Evolutionary conservation across 768 basidiomycete species (phyloP), one percentile per base, ranked within the genome.

Genomic region (Boletus sp.): DNA sequence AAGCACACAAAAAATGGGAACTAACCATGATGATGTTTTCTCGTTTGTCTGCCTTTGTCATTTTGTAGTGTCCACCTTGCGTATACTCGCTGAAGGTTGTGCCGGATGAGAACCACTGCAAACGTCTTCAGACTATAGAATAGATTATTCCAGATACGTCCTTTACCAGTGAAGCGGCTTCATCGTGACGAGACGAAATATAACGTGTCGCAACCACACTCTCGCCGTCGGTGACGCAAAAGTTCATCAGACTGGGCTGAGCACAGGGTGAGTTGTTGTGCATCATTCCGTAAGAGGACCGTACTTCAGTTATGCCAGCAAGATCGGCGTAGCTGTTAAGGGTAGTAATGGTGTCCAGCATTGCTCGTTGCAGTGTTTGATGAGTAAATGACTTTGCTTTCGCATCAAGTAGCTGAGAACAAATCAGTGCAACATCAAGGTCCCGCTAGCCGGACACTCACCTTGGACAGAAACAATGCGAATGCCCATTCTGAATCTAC

Each of bases 401-500:
- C 3, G 90, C 83, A 65, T 95, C 83, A 41, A 87, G 87, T 25
- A 95, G 80, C 93, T 95, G 62, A 10, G 38, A 40, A 33, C 21
- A 37, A 8, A 51, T 64, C 48, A 59, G 59, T 43, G 21, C 34
- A 14, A 46, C 13, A 30, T 44, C 54, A 33, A 29, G 44, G 30
- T 25, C 43, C 43, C 14, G 42, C 35, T 25, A 23, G 6, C 7
- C 30, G 58, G 5, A 19, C 54, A 37, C 50, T 58, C 57, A 84
- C 91, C 75, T 87, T 90, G 3, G 94, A 91, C 30, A 98, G 72
- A 69, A 95, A 90, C 47, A 96, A 73, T 8, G 91, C 94, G 67
- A 98, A 99, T 6, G 92, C 88, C 94, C 95, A 98, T 77, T 99
- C 95, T 4, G 93, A 95, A 72, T 99, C 96, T 88, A 44, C 27